phyloP scores from a whole-genome alignment of 441 rosid species.

The Breynia disticha region DNA sequence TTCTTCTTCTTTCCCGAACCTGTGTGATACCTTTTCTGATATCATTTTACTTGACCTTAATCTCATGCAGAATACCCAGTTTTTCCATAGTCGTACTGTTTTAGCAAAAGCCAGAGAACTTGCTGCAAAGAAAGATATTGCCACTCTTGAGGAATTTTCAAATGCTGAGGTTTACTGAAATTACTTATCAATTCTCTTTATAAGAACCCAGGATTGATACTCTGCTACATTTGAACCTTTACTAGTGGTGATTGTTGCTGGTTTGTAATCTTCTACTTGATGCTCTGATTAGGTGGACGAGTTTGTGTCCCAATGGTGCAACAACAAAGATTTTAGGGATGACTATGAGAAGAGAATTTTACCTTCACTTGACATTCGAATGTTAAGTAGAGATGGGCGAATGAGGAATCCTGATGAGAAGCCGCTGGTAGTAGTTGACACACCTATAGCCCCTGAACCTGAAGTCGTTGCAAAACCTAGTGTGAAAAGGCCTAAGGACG shows the following conservation, averaged over 20 bases:
- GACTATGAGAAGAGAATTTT: slow-evolving; percentile 66
- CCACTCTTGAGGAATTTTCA: slow-evolving; percentile 41
- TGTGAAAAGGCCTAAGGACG: slow-evolving; percentile 40
- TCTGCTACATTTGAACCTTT: not conserved
- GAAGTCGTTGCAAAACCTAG: slow-evolving; percentile 34
- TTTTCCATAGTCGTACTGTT: slow-evolving; percentile 32
- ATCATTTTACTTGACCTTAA: not conserved
- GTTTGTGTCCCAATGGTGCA: slow-evolving; percentile 64
- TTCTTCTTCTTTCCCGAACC: no score
- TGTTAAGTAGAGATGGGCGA: slow-evolving; percentile 62
- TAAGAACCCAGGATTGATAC: not conserved
- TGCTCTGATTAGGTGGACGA: slow-evolving; percentile 49
- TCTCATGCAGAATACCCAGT: slow-evolving; percentile 34
- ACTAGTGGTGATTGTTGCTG: slow-evolving; percentile 1
- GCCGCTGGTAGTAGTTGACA: slow-evolving; percentile 41
- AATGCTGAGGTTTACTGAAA: slow-evolving; percentile 35
- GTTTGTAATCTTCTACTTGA: slow-evolving; percentile 16
- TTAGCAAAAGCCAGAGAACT: slow-evolving; percentile 37
- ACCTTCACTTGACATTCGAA: slow-evolving; percentile 49
- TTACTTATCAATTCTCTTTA: no score
- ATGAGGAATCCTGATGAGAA: slow-evolving; percentile 80
- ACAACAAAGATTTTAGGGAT: slow-evolving; percentile 43
- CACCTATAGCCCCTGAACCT: slow-evolving; percentile 24
- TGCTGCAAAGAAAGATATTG: slow-evolving; percentile 41
- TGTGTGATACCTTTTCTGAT: no score